Percentiles rank a stretch among this genome's conserved stretches.
phyloP scores from a whole-genome alignment of 805 yeast species.

The Metschnikowia lunata region DNA sequence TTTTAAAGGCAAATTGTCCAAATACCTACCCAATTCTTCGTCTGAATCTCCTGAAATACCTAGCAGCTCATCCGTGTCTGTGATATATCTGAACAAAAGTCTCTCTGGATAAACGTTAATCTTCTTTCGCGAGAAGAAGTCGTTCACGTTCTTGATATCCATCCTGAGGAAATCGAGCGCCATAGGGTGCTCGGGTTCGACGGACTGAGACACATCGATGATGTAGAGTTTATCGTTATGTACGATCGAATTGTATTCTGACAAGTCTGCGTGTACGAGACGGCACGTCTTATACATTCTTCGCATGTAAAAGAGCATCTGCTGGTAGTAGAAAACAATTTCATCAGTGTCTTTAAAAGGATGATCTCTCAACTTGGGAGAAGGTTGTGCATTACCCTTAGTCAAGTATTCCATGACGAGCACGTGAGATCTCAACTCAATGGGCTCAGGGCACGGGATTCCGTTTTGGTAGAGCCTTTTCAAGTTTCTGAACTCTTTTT shows the following conservation, averaged over 20 bases:
- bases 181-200: conserved; percentile 97
- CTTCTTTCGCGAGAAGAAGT: conserved; percentile 68
- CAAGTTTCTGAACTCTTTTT: conserved; percentile 90
- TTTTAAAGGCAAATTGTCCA: conserved; percentile 56
- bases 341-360: conserved; percentile 65
- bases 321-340: conserved; percentile 63
- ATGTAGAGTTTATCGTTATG: conserved; percentile 76
- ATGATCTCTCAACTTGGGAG: conserved; percentile 86
- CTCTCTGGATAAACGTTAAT: conserved; percentile 80
- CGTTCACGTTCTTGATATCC: conserved; percentile 96
- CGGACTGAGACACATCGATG: conserved; percentile 95
- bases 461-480: conserved; percentile 75
- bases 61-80: conserved; percentile 40
- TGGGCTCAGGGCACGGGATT: conserved; percentile 91
- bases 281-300: conserved; percentile 83
- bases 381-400: conserved; percentile 79
- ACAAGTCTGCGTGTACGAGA: conserved; percentile 92
- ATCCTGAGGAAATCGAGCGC: conserved; percentile 89
- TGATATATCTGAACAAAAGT: conserved; percentile 72
- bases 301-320: conserved; percentile 80
- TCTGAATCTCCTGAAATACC: conserved; percentile 38
- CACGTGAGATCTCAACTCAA: conserved; percentile 84
- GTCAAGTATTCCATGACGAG: conserved; percentile 89
- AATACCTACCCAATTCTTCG: conserved; percentile 36
- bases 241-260: conserved; percentile 89